Evolutionary conservation across 148 eudicot species (phyloP).

Genomic region (Chenopodium formosanum): DNA sequence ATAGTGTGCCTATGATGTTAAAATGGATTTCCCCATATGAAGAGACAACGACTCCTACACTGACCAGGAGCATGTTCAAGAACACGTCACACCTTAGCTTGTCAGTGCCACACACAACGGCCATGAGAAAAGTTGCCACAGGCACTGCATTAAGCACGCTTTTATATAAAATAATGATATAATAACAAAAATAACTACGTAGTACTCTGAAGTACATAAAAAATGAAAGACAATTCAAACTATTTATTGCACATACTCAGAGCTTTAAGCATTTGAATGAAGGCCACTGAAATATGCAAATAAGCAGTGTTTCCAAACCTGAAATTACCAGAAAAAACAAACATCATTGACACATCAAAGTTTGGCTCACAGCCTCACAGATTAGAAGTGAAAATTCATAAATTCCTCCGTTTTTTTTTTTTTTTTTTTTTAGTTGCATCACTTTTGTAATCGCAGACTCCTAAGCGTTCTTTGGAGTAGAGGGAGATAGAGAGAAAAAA

Average conservation of each 20-base stretch:
- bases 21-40: slow-evolving; percentile 88
- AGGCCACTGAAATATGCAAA: slow-evolving; percentile 82
- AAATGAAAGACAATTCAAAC: not conserved
- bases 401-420: no score
- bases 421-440: no score
- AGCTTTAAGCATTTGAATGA: slow-evolving; percentile 94
- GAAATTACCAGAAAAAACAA: slow-evolving; percentile 23
- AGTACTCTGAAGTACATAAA: not conserved
- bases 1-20: slow-evolving; percentile 73
- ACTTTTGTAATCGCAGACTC: no score
- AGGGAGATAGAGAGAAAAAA: no score
- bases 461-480: no score
- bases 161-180: slow-evolving; percentile 16
- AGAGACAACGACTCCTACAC: slow-evolving; percentile 81
- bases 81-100: slow-evolving; percentile 74
- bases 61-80: slow-evolving; percentile 81
- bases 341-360: not conserved
- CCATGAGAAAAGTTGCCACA: slow-evolving; percentile 87
- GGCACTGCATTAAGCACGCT: slow-evolving; percentile 60
- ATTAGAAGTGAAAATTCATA: no score
- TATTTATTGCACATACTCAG: slow-evolving; percentile 49
- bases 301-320: slow-evolving; percentile 93
- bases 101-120: slow-evolving; percentile 85
- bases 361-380: no score
- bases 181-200: no score